Percentiles rank a stretch among this genome's conserved stretches.
Evolutionary conservation across 1,139 yeast species (phyloP).

Genomic region (Pneumocystis wakefieldiae): DNA sequence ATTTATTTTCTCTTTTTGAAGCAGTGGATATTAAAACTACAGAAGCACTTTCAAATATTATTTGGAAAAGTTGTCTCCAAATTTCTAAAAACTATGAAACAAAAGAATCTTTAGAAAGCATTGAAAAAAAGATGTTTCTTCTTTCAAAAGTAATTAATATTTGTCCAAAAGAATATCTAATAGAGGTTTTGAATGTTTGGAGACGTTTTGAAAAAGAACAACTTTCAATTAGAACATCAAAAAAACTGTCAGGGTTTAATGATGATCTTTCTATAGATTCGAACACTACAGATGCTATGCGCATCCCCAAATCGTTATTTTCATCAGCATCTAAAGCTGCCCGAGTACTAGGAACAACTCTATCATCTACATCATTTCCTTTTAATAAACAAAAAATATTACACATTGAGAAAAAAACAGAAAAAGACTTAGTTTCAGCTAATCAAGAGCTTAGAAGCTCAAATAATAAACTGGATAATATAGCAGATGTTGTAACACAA

Average conservation of each 20-base stretch:
- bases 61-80: background rate
- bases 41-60: background rate
- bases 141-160: background rate
- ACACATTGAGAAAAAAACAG: background rate
- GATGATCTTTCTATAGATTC: background rate
- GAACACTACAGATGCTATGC: background rate
- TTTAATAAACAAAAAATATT: background rate
- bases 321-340: background rate
- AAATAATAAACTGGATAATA: background rate
- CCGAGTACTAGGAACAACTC: background rate
- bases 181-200: background rate
- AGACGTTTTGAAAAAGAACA: background rate
- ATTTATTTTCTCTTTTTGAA: background rate
- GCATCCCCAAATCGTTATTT: background rate
- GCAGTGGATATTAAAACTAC: background rate
- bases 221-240: background rate
- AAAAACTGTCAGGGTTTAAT: background rate
- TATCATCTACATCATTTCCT: background rate
- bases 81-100: background rate
- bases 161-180: background rate
- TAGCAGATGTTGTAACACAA: background rate
- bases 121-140: background rate
- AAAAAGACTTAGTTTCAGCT: background rate
- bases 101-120: background rate
- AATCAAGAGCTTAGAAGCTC: background rate